Percentiles rank a stretch among this genome's conserved stretches.
Conservation (phyloP, 768 basidiomycete genomes). For the Coprinopsis cinerea region DNA sequence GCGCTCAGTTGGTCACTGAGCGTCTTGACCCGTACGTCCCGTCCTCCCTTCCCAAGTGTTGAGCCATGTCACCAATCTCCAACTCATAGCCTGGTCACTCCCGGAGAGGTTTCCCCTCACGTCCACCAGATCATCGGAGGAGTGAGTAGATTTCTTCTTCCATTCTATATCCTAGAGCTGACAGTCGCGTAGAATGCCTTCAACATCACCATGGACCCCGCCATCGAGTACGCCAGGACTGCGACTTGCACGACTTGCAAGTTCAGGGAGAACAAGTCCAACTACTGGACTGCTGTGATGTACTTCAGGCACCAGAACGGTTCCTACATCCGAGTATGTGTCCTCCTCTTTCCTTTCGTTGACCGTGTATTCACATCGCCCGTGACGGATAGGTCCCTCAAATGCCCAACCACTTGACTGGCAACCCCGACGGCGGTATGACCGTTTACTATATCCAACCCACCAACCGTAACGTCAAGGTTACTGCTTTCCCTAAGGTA, state of each 20-base stretch:
- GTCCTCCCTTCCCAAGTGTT: too few species aligned
- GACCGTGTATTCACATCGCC: too few species aligned
- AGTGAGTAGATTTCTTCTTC: too few species aligned
- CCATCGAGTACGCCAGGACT: background rate
- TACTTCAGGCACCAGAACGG: slow-evolving; percentile 9
- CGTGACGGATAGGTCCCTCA: slow-evolving; percentile 13
- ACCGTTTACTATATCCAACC: slow-evolving; percentile 12
- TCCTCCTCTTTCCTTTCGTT: background rate
- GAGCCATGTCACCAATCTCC: too few species aligned
- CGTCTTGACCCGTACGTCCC: slow-evolving; percentile 10
- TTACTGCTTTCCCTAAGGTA: slow-evolving; percentile 9
- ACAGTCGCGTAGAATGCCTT: background rate
- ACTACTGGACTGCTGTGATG: slow-evolving; percentile 13
- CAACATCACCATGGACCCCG: slow-evolving; percentile 9
- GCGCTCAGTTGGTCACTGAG: slow-evolving; percentile 12
- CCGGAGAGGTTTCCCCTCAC: slow-evolving; percentile 9
- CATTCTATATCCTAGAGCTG: background rate
- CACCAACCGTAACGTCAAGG: slow-evolving; percentile 4
- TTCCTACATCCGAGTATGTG: slow-evolving; percentile 7
- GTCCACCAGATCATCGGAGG: slow-evolving; percentile 12
- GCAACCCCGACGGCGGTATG: slow-evolving; percentile 11
- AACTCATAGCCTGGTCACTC: slow-evolving; percentile 10
- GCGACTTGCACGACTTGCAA: slow-evolving; percentile 11
- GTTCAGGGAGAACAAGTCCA: slow-evolving; percentile 12
- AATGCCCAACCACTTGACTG: slow-evolving; percentile 10